A percentile compares a stretch with the other conserved stretches of the same genome.
phyloP scores from a whole-genome alignment of 2,329 filamentous ascomycete genomes.

The Bipolaris gigantea region DNA sequence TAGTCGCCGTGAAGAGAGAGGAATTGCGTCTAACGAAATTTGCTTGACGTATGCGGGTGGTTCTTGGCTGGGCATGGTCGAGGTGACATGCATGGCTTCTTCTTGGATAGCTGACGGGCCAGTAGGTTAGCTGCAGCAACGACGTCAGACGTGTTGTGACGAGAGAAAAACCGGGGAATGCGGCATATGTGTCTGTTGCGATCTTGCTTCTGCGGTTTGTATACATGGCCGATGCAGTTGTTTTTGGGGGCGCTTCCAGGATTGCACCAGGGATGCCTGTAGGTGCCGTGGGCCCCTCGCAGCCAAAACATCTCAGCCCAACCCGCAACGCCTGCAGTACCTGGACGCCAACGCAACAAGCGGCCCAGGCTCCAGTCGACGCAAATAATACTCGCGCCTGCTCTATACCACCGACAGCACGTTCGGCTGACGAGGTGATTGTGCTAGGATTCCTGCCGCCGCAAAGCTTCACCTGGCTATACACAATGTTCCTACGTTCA shows the following conservation, averaged over 20 bases:
- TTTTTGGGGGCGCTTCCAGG: not conserved
- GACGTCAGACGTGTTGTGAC: slow-evolving; percentile 13
- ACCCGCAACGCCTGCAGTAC: slow-evolving; percentile 22
- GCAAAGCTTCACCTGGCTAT: slow-evolving; percentile 5
- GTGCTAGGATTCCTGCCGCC: slow-evolving; percentile 13
- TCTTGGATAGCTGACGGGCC: slow-evolving; percentile 16
- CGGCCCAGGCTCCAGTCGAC: slow-evolving; percentile 21
- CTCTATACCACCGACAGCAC: slow-evolving; percentile 22
- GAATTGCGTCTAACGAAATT: not conserved
- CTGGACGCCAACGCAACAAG: slow-evolving; percentile 21
- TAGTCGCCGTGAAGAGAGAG: not conserved
- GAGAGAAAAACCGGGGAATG: not conserved
- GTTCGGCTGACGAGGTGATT: slow-evolving; percentile 25
- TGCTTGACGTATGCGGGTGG: not conserved
- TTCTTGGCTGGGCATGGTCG: slow-evolving; percentile 5
- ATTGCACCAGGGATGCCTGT: slow-evolving; percentile 11
- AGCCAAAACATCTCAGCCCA: slow-evolving; percentile 24
- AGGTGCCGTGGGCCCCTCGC: slow-evolving; percentile 17
- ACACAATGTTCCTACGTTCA: slow-evolving; percentile 32
- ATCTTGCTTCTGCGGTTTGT: not conserved
- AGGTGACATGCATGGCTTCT: slow-evolving; percentile 3
- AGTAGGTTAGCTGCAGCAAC: slow-evolving; percentile 11
- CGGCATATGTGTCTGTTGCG: not conserved
- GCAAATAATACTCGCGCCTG: slow-evolving; percentile 10
- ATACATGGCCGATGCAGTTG: not conserved